These are phyloP conservation scores for Didymella sp. DNA, from an alignment of 2,329 filamentous ascomycete species.

Conservation along the genomic window DNA sequence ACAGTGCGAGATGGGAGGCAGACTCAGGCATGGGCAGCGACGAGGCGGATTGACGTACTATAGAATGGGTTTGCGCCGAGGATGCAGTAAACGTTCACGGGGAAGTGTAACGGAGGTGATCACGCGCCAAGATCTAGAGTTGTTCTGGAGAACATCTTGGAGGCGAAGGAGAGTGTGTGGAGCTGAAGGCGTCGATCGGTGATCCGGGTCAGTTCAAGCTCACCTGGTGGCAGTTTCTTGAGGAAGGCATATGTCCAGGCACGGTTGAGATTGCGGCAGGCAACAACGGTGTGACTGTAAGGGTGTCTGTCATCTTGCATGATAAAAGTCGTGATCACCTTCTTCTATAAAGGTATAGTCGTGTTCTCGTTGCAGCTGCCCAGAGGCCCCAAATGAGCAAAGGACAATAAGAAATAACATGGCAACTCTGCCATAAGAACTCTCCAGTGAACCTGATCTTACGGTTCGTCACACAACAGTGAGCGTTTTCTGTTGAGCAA, in stretches of 20 bases:
- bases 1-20: not conserved
- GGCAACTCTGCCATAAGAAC: too few species aligned
- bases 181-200: not conserved
- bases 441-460: too few species aligned
- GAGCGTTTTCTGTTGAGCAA: not conserved
- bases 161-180: not conserved
- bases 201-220: not conserved
- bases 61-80: conserved; percentile 54
- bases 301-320: conserved; percentile 3
- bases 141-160: not conserved
- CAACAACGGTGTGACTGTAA: not conserved
- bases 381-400: not conserved
- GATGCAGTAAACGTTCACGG: conserved; percentile 41
- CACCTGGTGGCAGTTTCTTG: conserved; percentile 15
- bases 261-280: not conserved
- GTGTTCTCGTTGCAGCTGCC: not conserved
- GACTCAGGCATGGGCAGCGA: conserved; percentile 38
- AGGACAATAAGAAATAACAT: too few species aligned
- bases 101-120: not conserved
- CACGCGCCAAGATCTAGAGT: not conserved
- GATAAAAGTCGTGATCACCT: not conserved
- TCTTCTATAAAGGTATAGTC: conserved; percentile 3
- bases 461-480: too few species aligned
- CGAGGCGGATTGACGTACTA: conserved; percentile 56
- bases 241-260: conserved; percentile 1